Evolutionary conservation across 768 basidiomycete species (phyloP), one percentile per base, ranked within the genome.

Genomic region (Suillus sp.): DNA sequence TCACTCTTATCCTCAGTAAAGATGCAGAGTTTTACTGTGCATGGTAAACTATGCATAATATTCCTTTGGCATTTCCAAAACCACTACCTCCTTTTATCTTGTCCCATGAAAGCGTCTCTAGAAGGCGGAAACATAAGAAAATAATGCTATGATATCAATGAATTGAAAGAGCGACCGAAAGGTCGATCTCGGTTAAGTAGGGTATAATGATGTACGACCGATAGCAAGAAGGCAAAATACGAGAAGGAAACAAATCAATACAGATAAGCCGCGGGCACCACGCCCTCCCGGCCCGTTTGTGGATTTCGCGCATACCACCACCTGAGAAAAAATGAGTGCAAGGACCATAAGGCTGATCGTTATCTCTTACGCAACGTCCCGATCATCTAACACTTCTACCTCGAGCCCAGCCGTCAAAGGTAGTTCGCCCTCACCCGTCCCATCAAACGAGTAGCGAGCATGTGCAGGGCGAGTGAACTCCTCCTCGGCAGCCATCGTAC

Each of bases 261-360:
- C 78, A 93, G 81, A 82, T 96, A 98, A 62, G 93, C 87, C 47
- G 93, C 91, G 10, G 95, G 95, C 57, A 97, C 92, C 37, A 96
- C 91, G 14, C 95, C 95, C 77, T 96, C 93, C 56, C 81, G 84
- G 10, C 94, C 92, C 54, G 89, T 88, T 59, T 84, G 84, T 25
- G 85, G 78, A 74, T 96, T 92, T 37, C 93, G 85, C 59, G 90
- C 92, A 70, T 92, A 96, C 95, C 95, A 97, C 95, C 95, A 98
- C 53, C 95, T 95, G 64, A 60, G 56, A 61, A 59, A 61, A 25
- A 48, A 34, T 77, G 40, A 75, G 30, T 34, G 10, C 11, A 34
- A 11, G 40, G 6, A n/a, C 1, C 16, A 18, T n/a, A 42, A 42
- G n/a, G 6, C 11, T 22, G 1, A 32, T 40, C 10, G 20, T 42